Evolutionary conservation across 176 grass and related monocot genomes (phyloP), one percentile per base, ranked within the genome.

Genomic region (Triticum dicoccoides): DNA sequence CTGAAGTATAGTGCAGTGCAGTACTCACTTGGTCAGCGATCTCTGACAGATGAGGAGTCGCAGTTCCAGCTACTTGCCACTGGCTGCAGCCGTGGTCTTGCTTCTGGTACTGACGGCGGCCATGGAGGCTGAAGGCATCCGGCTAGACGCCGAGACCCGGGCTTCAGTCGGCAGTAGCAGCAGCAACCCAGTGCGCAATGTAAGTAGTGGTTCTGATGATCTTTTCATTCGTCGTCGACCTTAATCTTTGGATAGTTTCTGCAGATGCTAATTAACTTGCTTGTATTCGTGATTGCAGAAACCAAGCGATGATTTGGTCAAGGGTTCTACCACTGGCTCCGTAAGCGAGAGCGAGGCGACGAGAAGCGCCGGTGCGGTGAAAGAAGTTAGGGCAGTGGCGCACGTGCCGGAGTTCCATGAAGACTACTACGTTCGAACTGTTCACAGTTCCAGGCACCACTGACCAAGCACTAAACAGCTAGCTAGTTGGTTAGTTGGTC

Each of bases 341-440:
- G 38, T 58, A 74, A 45, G 69, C 25, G 63, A 78, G 66, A 76
- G 44, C 44, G 44, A 13, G 44, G 3, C 17, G 23, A 87, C 82
- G 92, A 80, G 83, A 52, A 89, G 73, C 65, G 15, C 14, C 51
- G 10, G 79, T 33, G 27, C 61, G 58, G 85, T 24, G 21, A 42
- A 77, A 61, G 59, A 79, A 38, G 15, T 86, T 18, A 58, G 32
- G 39, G 85, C 80, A 20, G 61, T 35, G 6, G 84, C 78, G 11
- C 87, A 85, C 68, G 83, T 94, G 32, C 92, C 84, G 12, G 83
- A 70, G 58, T 86, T 95, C 54, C 90, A 94, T 23, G 92, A 94
- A 71, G 92, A 92, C 72, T 94, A 94, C 82, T 92, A 90, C 47
- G 92, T 87, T 18, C 90, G 90, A n/a, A 87, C 85, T 37, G 92